These are phyloP conservation scores for Fusarium verrucosum DNA, from an alignment of 2,329 filamentous ascomycete species.

Conservation along the genomic window DNA sequence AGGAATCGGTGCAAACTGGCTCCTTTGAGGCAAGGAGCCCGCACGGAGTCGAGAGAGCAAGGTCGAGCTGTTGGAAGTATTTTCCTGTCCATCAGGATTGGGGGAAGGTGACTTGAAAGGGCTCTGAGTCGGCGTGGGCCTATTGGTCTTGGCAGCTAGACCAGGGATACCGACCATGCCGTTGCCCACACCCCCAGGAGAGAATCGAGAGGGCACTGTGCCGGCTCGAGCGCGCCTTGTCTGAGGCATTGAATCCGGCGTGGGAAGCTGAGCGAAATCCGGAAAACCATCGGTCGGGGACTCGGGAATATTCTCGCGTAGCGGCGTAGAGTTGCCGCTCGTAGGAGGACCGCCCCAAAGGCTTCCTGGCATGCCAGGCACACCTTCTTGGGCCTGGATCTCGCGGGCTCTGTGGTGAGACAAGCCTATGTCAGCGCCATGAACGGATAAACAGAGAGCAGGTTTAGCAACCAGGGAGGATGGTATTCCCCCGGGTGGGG, in stretches of 20 bases:
- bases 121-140: slow-evolving; percentile 85
- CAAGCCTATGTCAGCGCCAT: slow-evolving; percentile 25
- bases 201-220: slow-evolving; percentile 95
- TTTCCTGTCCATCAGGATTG: slow-evolving; percentile 60
- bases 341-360: slow-evolving; percentile 96
- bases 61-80: slow-evolving; percentile 69
- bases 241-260: slow-evolving; percentile 71
- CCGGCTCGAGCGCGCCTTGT: slow-evolving; percentile 87
- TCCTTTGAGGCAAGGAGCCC: slow-evolving; percentile 92
- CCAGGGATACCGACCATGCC: slow-evolving; percentile 65
- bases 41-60: slow-evolving; percentile 87
- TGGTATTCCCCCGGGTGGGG: slow-evolving; percentile 4
- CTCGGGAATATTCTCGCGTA: slow-evolving; percentile 97
- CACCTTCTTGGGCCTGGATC: slow-evolving; percentile 95
- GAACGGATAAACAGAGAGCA: not conserved
- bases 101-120: slow-evolving; percentile 78
- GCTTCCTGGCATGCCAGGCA: slow-evolving; percentile 72
- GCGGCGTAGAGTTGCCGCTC: slow-evolving; percentile 93
- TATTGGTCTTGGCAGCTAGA: slow-evolving; percentile 78
- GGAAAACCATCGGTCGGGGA: slow-evolving; percentile 96
- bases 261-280: slow-evolving; percentile 79
- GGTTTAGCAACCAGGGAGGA: slow-evolving; percentile 10
- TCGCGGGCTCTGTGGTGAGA: slow-evolving; percentile 78
- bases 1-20: slow-evolving; percentile 69
- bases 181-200: slow-evolving; percentile 74